Base-by-base conservation (phyloP, 805 yeast genomes). In the Kodamaea lidongshanica region DNA sequence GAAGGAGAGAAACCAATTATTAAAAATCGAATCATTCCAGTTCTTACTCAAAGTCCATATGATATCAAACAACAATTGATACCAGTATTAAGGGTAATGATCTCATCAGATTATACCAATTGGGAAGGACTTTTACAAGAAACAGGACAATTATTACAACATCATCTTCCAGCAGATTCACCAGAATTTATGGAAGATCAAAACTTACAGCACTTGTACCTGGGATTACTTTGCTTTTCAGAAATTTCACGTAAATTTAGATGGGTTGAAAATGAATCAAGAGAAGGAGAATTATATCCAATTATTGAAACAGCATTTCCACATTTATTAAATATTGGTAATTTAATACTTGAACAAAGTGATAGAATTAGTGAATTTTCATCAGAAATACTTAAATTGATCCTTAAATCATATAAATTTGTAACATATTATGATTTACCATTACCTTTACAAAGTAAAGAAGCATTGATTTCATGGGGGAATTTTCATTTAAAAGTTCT, bases 331-430 rank as follows among this genome's bases (percentile, higher is more conserved):
- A 60, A 60, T 18, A 74, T 86, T 32, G 94, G 87, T 3, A 74
- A 74, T 32, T 61, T 72, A 2, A 39, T 62, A 66, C 16, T 61
- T 70, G 17, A 42, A 58, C 35, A 25, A 28, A 42, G 27, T 12
- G 33, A 35, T 23, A 43, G 40, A 11, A 41, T 56, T 26, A 46
- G 53, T 17, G 70, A 64, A 32, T 39, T 54, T 16, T 39, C 54
- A 6, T 88, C 86, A 12, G 94, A 85, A 40, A 77, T 88, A 65
- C 59, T 85, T 25, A 81, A 81, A 42, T 63, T 79, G 39, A 67
- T 84, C 12, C 56, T 88, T 33, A 89, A 89, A 49, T 66, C 73
- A 35, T 84, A 77, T 65, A 88, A 88, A 52, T 82, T 79, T 50
- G 77, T 77, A 23, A 77, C 89, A 3, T 77, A 70, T 49, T 71